Base-by-base conservation (phyloP, 139 green algal species). In the Chlorella sp. region DNA sequence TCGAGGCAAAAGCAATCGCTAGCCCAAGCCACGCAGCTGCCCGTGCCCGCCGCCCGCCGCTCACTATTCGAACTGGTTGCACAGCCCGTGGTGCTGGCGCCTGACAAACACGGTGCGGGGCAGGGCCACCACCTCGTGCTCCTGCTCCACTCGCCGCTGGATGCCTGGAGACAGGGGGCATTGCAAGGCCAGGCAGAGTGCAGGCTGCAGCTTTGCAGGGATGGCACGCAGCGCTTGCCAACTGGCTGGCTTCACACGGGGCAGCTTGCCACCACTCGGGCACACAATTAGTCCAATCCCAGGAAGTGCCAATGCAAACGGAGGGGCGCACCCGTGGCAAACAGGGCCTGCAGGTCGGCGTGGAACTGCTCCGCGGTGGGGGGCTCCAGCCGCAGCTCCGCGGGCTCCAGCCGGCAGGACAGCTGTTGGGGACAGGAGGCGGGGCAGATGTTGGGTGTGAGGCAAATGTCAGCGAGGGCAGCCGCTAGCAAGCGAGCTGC, bases 351-450 rank as follows among this genome's bases (percentile, higher is more conserved):
- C 73, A 96, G 88, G 88, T 92, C 89, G 3, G 72, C 80, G 86
- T 96, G 92, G 87, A 95, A 95, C 82, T 92, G 26, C 67, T 90
- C 85, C 8, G 89, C 86, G 26, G 75, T 86, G 56, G 93, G 94
- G 1, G 87, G 87, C 36, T 77, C 64, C 83, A 96, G 79, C 24
- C 67, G 34, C 34, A 96, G 85, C 38, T 86, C 80, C 9, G 89
- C 90, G 0, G 76, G 76, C 54, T 82, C 51, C 73, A 73, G 34
- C 64, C 72, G 22, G 56, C 85, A 86, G 70, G 13, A 19, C 43
- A 76, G 65, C 17, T 44, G 44, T n/a, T n/a, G n/a, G n/a, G n/a
- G n/a, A n/a, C n/a, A n/a, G n/a, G n/a, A n/a, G n/a, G n/a, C n/a
- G n/a, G n/a, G n/a, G n/a, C n/a, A n/a, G n/a, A n/a, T n/a, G n/a